phyloP scores from a whole-genome alignment of 2,329 filamentous ascomycete genomes.

The Ophiosphaerella herpotricha region DNA sequence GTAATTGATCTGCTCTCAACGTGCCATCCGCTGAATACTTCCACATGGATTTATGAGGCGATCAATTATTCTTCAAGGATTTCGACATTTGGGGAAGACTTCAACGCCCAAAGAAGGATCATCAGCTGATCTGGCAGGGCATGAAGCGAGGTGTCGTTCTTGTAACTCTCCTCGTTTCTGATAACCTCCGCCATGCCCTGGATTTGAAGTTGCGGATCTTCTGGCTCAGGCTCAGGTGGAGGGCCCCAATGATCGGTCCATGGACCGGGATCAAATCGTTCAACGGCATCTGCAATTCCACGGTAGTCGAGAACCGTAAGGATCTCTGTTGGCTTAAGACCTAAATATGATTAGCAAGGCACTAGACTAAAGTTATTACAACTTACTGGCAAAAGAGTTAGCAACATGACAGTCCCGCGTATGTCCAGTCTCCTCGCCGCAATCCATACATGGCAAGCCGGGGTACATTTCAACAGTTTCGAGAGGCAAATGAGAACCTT shows the following conservation, averaged over 20 bases:
- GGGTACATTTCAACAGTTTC: background rate
- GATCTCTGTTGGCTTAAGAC: conserved; percentile 10
- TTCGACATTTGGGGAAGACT: conserved; percentile 8
- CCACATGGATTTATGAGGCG: background rate
- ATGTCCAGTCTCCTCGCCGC: conserved; percentile 18
- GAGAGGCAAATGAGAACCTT: background rate
- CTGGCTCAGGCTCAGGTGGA: conserved; percentile 5
- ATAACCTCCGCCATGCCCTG: conserved; percentile 21
- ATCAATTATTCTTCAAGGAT: conserved; percentile 4
- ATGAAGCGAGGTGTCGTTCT: conserved; percentile 18
- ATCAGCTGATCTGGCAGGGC: conserved; percentile 16
- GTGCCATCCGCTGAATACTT: no score
- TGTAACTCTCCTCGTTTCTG: conserved; percentile 21
- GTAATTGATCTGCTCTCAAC: no score
- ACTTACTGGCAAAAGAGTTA: conserved; percentile 30
- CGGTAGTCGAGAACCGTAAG: conserved; percentile 17
- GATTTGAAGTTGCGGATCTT: conserved; percentile 8
- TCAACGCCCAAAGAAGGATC: conserved; percentile 26
- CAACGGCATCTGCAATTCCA: conserved; percentile 13
- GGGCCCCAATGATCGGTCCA: conserved; percentile 25
- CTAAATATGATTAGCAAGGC: conserved; percentile 3
- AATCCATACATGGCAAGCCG: conserved; percentile 32
- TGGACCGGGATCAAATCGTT: conserved; percentile 31
- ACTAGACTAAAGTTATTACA: background rate
- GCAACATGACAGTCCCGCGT: conserved; percentile 22